These are phyloP conservation scores for Komagataella kurtzmanii DNA, from an alignment of 805 yeast species.

Conservation along the genomic window DNA sequence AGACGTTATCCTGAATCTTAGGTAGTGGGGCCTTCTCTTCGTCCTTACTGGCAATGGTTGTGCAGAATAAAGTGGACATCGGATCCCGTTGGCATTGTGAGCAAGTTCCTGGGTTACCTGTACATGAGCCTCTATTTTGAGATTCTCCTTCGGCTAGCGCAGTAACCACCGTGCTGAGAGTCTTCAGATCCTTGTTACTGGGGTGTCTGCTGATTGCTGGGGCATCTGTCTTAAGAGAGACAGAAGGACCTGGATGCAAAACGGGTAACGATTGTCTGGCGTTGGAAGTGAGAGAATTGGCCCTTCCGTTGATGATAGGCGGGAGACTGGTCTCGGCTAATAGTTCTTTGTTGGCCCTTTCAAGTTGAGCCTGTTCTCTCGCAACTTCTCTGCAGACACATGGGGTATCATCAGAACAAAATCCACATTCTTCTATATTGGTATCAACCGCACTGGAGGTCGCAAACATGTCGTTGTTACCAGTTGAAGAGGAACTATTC, in stretches of 20 bases:
- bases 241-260: constrained; percentile 51
- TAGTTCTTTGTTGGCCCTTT: constrained; percentile 4
- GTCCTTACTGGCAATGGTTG: constrained; percentile 58
- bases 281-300: constrained; percentile 10
- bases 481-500: background rate
- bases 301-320: constrained; percentile 3
- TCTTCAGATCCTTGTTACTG: constrained; percentile 3
- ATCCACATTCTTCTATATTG: constrained; percentile 74
- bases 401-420: constrained; percentile 84
- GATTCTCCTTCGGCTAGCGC: constrained; percentile 4
- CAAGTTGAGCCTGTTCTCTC: constrained; percentile 22
- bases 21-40: constrained; percentile 5
- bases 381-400: constrained; percentile 84
- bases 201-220: constrained; percentile 4
- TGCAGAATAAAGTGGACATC: constrained; percentile 77
- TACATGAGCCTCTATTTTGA: constrained; percentile 34
- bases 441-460: constrained; percentile 22
- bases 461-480: constrained; percentile 7
- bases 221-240: constrained; percentile 23
- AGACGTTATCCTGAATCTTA: constrained; percentile 14
- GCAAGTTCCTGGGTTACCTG: constrained; percentile 85
- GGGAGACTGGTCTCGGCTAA: constrained; percentile 6
- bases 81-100: constrained; percentile 76
- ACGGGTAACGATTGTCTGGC: constrained; percentile 33
- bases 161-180: background rate